A percentile compares a stretch with the other conserved stretches of the same genome.
Conservation (phyloP, 2,329 filamentous ascomycete species). For the Talaromyces amestolkiae region DNA sequence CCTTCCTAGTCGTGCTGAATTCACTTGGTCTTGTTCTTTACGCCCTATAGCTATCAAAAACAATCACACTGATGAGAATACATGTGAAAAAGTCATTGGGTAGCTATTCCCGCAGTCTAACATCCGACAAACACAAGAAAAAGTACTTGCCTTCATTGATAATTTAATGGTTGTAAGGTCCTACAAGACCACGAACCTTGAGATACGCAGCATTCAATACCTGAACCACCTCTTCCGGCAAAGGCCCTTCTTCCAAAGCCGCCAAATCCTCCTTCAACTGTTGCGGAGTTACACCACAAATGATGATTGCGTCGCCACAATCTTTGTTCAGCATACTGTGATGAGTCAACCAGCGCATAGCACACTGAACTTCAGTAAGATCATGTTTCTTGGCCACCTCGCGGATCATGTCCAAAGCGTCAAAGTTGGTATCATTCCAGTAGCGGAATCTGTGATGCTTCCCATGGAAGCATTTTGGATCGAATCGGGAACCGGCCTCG, state of each 20-base stretch:
- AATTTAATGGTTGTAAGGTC: conserved; percentile 36
- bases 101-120: not conserved
- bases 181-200: conserved; percentile 25
- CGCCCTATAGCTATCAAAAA: not conserved
- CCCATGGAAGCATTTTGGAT: conserved; percentile 42
- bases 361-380: conserved; percentile 44
- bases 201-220: conserved; percentile 32
- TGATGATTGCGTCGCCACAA: conserved; percentile 39
- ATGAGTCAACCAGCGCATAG: conserved; percentile 48
- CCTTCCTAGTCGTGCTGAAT: too few relatives aligned
- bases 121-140: not conserved
- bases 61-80: not conserved
- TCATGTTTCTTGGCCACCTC: conserved; percentile 39
- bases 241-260: conserved; percentile 39
- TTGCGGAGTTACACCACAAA: conserved; percentile 37
- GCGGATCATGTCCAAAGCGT: conserved; percentile 43
- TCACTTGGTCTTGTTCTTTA: too few relatives aligned
- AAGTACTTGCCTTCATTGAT: not conserved
- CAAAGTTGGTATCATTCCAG: conserved; percentile 45
- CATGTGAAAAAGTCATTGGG: not conserved
- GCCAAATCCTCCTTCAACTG: conserved; percentile 42
- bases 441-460: conserved; percentile 38
- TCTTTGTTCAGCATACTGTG: conserved; percentile 39
- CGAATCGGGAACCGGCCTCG: conserved; percentile 40
- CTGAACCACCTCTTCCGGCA: conserved; percentile 42